A percentile compares a stretch with the other conserved stretches of the same genome.
These are phyloP conservation scores for Annulohypoxylon maeteangense DNA, from an alignment of 495 filamentous ascomycete genomes.

Conservation along the genomic window DNA sequence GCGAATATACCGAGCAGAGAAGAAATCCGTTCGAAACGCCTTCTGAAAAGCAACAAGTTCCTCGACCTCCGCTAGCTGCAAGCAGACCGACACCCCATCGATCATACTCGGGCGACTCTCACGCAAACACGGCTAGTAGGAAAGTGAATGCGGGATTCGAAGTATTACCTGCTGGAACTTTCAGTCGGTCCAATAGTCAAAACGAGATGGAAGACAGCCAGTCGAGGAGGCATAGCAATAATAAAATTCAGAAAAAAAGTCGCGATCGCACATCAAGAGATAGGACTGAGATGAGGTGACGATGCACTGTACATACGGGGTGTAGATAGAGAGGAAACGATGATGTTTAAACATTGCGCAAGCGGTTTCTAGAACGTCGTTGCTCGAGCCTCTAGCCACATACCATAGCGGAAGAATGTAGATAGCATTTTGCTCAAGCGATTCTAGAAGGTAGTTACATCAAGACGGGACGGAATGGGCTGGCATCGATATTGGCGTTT, in stretches of 20 bases:
- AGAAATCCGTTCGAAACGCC: constrained; percentile 37
- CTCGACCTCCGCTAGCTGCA: constrained; percentile 40
- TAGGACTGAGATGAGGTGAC: constrained; percentile 19
- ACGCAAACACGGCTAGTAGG: constrained; percentile 58
- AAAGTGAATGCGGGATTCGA: constrained; percentile 72
- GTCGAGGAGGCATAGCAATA: constrained; percentile 24
- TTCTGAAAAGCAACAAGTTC: constrained; percentile 16
- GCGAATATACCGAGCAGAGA: constrained; percentile 29
- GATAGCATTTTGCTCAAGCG: constrained; percentile 41
- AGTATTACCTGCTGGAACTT: constrained; percentile 67
- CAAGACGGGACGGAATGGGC: constrained; percentile 6
- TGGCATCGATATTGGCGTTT: constrained; percentile 36
- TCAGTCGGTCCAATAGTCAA: constrained; percentile 40
- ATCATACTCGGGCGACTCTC: constrained; percentile 55
- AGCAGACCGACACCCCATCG: constrained; percentile 42
- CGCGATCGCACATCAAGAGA: constrained; percentile 30
- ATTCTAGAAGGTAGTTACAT: constrained; percentile 27
- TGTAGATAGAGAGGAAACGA: constrained; percentile 19
- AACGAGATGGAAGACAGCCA: constrained; percentile 27
- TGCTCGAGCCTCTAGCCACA: constrained; percentile 12
- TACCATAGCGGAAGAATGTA: constrained; percentile 28
- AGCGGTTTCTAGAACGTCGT: constrained; percentile 11
- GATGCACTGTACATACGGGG: constrained; percentile 24
- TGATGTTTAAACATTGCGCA: constrained; percentile 12
- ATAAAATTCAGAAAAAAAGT: constrained; percentile 35